A percentile compares a stretch with the other conserved stretches of the same genome.
Evolutionary conservation across 1,139 yeast genomes (phyloP).

Genomic region (Blastobotrys arbuscula): DNA sequence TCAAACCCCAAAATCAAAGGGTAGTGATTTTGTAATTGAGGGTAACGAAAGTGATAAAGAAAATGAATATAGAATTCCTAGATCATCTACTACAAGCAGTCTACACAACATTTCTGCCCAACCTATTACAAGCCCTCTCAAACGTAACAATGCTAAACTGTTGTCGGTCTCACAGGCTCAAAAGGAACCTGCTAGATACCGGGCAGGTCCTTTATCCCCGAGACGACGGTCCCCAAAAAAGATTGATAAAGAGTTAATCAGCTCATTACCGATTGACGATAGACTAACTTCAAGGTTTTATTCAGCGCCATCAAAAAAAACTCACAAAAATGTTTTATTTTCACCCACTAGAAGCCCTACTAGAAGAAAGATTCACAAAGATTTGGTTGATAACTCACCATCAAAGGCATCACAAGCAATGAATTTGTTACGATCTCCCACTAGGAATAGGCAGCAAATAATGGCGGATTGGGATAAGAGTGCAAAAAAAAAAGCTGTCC

Average conservation of each 20-base stretch:
- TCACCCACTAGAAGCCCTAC: no score
- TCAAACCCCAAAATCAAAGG: neutral
- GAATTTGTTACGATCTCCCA: neutral
- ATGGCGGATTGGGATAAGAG: slow-evolving; percentile 3
- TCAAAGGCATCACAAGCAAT: neutral
- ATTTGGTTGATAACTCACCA: neutral
- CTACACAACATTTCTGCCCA: neutral
- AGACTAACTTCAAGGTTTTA: neutral
- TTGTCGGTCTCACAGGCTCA: neutral
- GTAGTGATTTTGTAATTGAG: neutral
- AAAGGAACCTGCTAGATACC: neutral
- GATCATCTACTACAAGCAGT: neutral
- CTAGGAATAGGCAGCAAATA: neutral
- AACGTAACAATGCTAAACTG: neutral
- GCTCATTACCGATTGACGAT: neutral
- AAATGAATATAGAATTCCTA: neutral
- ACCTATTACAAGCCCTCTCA: neutral
- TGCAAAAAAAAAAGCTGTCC: slow-evolving; percentile 6
- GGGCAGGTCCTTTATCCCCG: slow-evolving; percentile 1
- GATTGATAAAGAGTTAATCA: neutral
- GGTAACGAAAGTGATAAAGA: neutral
- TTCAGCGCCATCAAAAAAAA: neutral
- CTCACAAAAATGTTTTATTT: no score
- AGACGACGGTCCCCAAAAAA: slow-evolving; percentile 1
- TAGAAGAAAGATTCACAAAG: no score